Conservation (phyloP, 2,329 filamentous ascomycete species). For the Fusarium verticillioides region DNA sequence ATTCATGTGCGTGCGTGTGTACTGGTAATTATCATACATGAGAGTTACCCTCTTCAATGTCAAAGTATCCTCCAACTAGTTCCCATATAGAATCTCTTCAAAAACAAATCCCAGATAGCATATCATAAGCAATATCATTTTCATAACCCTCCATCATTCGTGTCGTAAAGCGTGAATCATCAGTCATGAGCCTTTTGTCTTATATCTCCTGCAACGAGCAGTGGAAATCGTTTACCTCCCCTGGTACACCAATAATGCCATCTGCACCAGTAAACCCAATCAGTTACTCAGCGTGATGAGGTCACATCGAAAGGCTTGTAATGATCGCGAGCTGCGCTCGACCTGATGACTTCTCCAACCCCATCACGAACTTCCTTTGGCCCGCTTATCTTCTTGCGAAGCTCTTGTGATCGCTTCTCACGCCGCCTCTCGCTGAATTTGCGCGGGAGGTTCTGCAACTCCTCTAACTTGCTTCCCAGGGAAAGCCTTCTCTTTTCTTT, state of each 20-base stretch:
- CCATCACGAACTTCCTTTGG: constrained; percentile 69
- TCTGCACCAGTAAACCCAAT: background rate
- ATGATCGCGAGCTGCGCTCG: constrained; percentile 45
- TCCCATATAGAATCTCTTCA: constrained; percentile 17
- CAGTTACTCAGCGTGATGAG: constrained; percentile 1
- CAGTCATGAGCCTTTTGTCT: constrained; percentile 41
- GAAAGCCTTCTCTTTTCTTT: constrained; percentile 50
- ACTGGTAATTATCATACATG: constrained; percentile 32
- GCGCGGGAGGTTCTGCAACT: constrained; percentile 64
- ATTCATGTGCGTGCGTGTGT: background rate
- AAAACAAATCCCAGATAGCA: constrained; percentile 32
- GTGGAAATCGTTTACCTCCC: background rate
- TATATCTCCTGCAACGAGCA: constrained; percentile 2
- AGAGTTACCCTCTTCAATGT: constrained; percentile 25
- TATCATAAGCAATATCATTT: constrained; percentile 28
- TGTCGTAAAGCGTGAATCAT: constrained; percentile 44
- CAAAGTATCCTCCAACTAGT: constrained; percentile 27
- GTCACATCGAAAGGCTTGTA: constrained; percentile 17
- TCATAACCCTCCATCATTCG: constrained; percentile 33
- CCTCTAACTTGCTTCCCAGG: constrained; percentile 61
- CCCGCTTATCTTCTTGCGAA: constrained; percentile 69
- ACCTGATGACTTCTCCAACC: constrained; percentile 66
- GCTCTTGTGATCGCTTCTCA: constrained; percentile 67
- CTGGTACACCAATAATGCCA: background rate
- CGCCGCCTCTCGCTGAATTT: constrained; percentile 68